phyloP scores from a whole-genome alignment of 2,329 filamentous ascomycete species.

The Pyrenophora teres region DNA sequence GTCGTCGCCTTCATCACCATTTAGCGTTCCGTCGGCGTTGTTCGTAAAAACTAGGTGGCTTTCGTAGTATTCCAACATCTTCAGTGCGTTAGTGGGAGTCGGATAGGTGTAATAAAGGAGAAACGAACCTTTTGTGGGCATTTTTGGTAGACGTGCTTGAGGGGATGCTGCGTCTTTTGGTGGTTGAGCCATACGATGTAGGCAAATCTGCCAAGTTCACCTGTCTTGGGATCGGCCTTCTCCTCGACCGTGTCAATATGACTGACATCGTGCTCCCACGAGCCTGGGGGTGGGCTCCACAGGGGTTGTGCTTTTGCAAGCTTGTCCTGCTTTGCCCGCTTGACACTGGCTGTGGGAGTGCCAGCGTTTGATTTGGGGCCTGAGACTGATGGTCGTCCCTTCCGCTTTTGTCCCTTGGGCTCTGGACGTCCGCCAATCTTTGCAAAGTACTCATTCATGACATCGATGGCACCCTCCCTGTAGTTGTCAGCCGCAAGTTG shows the following conservation, averaged over 20 bases:
- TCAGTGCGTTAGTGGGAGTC: slow-evolving; percentile 2
- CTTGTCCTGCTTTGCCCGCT: slow-evolving; percentile 48
- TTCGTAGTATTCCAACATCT: slow-evolving; percentile 57
- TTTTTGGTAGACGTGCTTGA: slow-evolving; percentile 70
- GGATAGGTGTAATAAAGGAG: too few species aligned
- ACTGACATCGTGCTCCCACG: slow-evolving; percentile 76
- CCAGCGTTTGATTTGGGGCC: slow-evolving; percentile 24
- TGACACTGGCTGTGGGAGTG: slow-evolving; percentile 30
- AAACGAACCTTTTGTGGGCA: slow-evolving; percentile 71
- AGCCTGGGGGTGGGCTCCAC: slow-evolving; percentile 72
- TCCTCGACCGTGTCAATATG: slow-evolving; percentile 75
- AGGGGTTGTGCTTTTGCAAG: slow-evolving; percentile 49
- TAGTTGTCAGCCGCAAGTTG: slow-evolving; percentile 5
- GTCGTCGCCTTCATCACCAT: slow-evolving; percentile 19
- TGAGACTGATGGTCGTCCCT: slow-evolving; percentile 34
- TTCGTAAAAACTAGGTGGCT: slow-evolving; percentile 49
- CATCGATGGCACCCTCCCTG: slow-evolving; percentile 51
- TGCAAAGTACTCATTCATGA: slow-evolving; percentile 68
- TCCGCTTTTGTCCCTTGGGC: slow-evolving; percentile 61
- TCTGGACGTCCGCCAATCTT: slow-evolving; percentile 66
- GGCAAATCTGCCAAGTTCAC: slow-evolving; percentile 63
- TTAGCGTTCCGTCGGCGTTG: slow-evolving; percentile 10
- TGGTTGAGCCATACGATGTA: slow-evolving; percentile 76
- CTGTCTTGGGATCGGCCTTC: slow-evolving; percentile 47
- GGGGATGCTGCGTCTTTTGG: slow-evolving; percentile 73